Percentiles rank a stretch among this genome's conserved stretches.
phyloP scores from a whole-genome alignment of 257 asterid genomes.

The Ocimum tenuiflorum region DNA sequence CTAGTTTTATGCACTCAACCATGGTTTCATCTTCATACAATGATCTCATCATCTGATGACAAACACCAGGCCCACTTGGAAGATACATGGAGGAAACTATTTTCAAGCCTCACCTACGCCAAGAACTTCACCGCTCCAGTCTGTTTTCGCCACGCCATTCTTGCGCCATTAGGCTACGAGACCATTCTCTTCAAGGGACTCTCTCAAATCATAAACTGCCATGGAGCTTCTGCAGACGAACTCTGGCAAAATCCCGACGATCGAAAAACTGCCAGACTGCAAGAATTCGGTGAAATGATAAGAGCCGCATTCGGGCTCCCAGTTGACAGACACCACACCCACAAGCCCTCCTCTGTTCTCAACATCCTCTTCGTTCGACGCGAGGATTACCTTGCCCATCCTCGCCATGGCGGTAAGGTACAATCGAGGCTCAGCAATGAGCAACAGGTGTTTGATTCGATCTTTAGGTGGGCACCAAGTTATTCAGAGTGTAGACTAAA shows the following conservation, averaged over 20 bases:
- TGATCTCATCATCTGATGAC: background rate
- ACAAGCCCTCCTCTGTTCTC: constrained; percentile 34
- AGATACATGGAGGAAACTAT: constrained; percentile 86
- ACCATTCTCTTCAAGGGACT: constrained; percentile 83
- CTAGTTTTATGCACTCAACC: too few species aligned
- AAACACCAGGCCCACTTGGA: constrained; percentile 66
- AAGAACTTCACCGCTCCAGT: constrained; percentile 60
- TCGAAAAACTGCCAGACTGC: constrained; percentile 64
- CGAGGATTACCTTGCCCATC: constrained; percentile 91
- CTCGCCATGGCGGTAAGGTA: constrained; percentile 86
- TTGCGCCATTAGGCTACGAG: constrained; percentile 88
- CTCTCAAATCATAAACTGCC: constrained; percentile 48
- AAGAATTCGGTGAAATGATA: constrained; percentile 96
- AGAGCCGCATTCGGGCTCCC: constrained; percentile 77
- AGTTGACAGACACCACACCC: constrained; percentile 34
- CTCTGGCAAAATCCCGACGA: constrained; percentile 59
- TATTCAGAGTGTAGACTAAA: constrained; percentile 45
- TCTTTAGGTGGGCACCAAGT: constrained; percentile 55
- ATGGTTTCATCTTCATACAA: too few species aligned
- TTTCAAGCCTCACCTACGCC: constrained; percentile 76
- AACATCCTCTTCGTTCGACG: constrained; percentile 86
- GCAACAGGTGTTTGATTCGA: constrained; percentile 52
- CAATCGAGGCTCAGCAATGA: constrained; percentile 90
- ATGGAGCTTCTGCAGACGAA: constrained; percentile 62
- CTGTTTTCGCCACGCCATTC: constrained; percentile 81